These are phyloP conservation scores for Dissoconium aciculare DNA, from an alignment of 2,329 filamentous ascomycete species.

Conservation along the genomic window DNA sequence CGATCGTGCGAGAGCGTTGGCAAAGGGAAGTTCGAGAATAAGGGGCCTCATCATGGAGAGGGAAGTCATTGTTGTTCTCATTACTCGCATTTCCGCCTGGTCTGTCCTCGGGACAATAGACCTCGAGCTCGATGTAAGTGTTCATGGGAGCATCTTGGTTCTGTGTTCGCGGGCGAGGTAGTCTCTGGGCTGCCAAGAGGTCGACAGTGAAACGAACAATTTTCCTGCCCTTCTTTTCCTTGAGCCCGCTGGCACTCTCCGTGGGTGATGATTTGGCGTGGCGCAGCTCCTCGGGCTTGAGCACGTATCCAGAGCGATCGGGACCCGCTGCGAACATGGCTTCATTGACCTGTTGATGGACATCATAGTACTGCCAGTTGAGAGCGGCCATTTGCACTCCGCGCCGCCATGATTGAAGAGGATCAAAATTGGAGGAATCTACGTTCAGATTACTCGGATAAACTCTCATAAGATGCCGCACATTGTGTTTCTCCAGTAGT, in stretches of 20 bases:
- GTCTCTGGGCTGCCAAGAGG: constrained; percentile 84
- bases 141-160: constrained; percentile 62
- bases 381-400: constrained; percentile 96
- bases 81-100: constrained; percentile 55
- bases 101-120: constrained; percentile 88
- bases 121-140: constrained; percentile 87
- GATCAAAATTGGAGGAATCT: constrained; percentile 86
- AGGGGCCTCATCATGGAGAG: constrained; percentile 47
- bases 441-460: constrained; percentile 76
- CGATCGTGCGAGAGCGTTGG: constrained; percentile 63
- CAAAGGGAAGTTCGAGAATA: constrained; percentile 59
- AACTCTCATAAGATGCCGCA: constrained; percentile 79
- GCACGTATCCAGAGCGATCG: constrained; percentile 78
- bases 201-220: constrained; percentile 74
- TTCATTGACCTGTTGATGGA: constrained; percentile 89
- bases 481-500: constrained; percentile 76
- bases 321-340: constrained; percentile 90
- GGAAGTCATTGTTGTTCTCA: constrained; percentile 51
- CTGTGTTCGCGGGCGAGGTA: constrained; percentile 66
- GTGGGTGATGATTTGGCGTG: constrained; percentile 45
- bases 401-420: constrained; percentile 80
- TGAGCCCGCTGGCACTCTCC: constrained; percentile 36
- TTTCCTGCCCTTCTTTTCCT: constrained; percentile 57
- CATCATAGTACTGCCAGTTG: constrained; percentile 96
- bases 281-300: constrained; percentile 79